Evolutionary conservation across 306 rosid genomes (phyloP), one percentile per base, ranked within the genome.

Genomic region (Cicer bijugum): DNA sequence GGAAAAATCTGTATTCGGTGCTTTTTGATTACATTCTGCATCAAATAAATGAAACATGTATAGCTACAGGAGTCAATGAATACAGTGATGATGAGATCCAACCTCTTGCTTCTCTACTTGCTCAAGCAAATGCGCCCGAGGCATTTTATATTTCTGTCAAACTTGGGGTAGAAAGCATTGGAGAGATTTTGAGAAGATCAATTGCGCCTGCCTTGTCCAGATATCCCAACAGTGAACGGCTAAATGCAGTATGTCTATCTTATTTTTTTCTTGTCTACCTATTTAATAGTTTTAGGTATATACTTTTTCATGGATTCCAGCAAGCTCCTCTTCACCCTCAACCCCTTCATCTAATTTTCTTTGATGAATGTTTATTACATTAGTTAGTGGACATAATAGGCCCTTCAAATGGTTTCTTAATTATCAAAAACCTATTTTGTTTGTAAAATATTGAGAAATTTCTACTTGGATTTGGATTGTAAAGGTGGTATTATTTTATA

Each of bases 161-260:
- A 84, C 96, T 95, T 78, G 99, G 99, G 71, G 90, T 91, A 42
- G 95, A 87, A 83, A 95, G 99, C 82, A 86, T 95, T 82, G 97
- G 97, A 69, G 97, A 90, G 85, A 89, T 95, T 74, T 80, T 95
- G 84, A 87, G 91, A 83, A 84, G 95, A 75, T 95, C 97, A 23
- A 85, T 91, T 82, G 88, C 96, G 39, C 84, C 89, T 58, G 88
- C 91, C 38, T 77, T 95, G 80, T 76, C 84, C 78, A 82, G 86
- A 84, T 91, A 87, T 90, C 93, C 93, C 8, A 92, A 88, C 81
- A 85, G 96, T 82, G 92, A 90, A 71, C 85, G 97, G 70, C 84
- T 95, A 70, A 87, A 86, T 82, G 79, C 14, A 96, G 99, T 95
- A 90, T 76, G 81, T 76, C 63, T 61, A 60, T 48, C 15, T 58